Evolutionary conservation across 768 basidiomycete species (phyloP).

Genomic region (Suillus tomentosus): DNA sequence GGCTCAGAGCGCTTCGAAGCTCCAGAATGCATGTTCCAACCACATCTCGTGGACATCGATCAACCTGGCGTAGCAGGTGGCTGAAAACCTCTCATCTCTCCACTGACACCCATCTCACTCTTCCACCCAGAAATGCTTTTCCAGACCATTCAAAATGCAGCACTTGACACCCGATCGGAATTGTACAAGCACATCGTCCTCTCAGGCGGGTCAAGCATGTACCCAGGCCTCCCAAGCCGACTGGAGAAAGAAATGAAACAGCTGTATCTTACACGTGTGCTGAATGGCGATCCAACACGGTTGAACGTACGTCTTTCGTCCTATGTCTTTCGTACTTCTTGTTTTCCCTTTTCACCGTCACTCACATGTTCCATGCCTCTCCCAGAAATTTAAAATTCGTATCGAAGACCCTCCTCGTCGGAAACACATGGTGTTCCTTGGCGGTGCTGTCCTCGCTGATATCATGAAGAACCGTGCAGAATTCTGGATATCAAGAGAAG

Average conservation of each 20-base stretch:
- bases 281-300: slow-evolving; percentile 79
- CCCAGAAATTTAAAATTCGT: slow-evolving; percentile 97
- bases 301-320: slow-evolving; percentile 69
- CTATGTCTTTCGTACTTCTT: slow-evolving; percentile 36
- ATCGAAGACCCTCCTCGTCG: slow-evolving; percentile 98
- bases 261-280: slow-evolving; percentile 89
- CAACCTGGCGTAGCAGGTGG: slow-evolving; percentile 96
- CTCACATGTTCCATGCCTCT: not conserved
- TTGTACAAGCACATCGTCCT: slow-evolving; percentile 98
- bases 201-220: slow-evolving; percentile 98
- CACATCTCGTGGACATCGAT: slow-evolving; percentile 94
- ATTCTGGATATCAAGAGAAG: slow-evolving; percentile 94
- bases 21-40: slow-evolving; percentile 99
- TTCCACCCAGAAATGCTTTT: slow-evolving; percentile 82
- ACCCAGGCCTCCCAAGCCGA: slow-evolving; percentile 94
- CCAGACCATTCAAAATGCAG: slow-evolving; percentile 90
- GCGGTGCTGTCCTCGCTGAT: slow-evolving; percentile 96
- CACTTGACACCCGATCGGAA: slow-evolving; percentile 86
- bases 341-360: not conserved
- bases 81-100: slow-evolving; percentile 40
- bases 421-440: slow-evolving; percentile 99
- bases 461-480: slow-evolving; percentile 95
- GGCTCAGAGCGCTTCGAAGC: slow-evolving; percentile 98
- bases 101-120: not conserved
- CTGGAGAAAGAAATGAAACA: slow-evolving; percentile 99